Evolutionary conservation across 2,329 filamentous ascomycete species (phyloP).

Genomic region (Fusarium cyanostomum): DNA sequence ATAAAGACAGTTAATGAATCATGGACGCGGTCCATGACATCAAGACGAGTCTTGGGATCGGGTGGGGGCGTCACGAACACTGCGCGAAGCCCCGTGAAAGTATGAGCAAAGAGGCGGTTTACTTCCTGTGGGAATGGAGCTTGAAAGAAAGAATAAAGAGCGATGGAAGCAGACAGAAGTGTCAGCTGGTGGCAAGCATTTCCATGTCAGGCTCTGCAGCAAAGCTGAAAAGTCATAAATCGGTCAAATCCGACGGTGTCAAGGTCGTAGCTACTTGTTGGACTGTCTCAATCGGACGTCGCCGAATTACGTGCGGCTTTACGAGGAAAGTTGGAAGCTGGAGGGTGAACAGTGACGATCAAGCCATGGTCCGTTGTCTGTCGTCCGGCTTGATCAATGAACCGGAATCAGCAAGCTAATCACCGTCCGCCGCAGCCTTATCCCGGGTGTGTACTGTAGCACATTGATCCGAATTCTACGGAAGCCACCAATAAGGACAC

Average conservation of each 20-base stretch:
- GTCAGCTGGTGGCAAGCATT: not conserved
- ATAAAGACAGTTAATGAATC: conserved; percentile 31
- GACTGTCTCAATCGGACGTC: not conserved
- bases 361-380: conserved; percentile 8
- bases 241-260: not conserved
- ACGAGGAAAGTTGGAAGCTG: not conserved
- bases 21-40: conserved; percentile 29
- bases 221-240: not conserved
- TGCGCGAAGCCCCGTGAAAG: conserved; percentile 19
- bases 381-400: conserved; percentile 1
- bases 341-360: conserved; percentile 3
- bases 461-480: conserved; percentile 17
- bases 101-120: not conserved
- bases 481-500: conserved; percentile 14
- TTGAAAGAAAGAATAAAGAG: not conserved
- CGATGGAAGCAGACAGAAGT: not conserved
- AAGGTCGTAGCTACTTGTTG: not conserved
- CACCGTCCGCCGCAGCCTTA: not conserved
- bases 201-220: not conserved
- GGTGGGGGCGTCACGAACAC: not conserved
- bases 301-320: not conserved
- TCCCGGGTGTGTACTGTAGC: not conserved
- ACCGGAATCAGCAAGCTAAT: conserved; percentile 18
- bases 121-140: not conserved
- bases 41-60: not conserved